A percentile compares a stretch with the other conserved stretches of the same genome.
These are phyloP conservation scores for Cyclotella sp. DNA, from an alignment of 108 stramenopile species.

Conservation along the genomic window DNA sequence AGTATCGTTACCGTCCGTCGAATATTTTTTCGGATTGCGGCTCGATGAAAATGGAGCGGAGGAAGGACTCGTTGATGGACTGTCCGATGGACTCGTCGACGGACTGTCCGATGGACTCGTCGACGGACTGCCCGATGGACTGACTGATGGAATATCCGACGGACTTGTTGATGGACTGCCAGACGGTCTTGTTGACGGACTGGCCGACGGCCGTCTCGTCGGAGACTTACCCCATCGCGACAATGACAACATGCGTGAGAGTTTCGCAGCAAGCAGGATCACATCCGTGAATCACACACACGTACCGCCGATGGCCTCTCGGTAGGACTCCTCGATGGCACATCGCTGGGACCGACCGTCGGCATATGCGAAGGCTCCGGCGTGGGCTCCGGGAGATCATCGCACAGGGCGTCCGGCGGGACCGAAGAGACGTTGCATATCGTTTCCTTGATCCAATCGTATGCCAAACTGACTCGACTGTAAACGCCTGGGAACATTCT, in stretches of 20 bases:
- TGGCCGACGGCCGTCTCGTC: neutral
- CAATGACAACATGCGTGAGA: too few relatives aligned
- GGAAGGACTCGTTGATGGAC: neutral
- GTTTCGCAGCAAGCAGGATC: too few relatives aligned
- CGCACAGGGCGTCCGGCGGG: conserved; percentile 38
- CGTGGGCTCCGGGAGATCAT: neutral
- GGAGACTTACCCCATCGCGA: neutral
- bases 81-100: neutral
- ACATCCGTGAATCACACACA: too few relatives aligned
- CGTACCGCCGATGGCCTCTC: neutral
- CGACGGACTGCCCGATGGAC: neutral
- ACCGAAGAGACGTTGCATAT: conserved; percentile 39
- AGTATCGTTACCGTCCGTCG: neutral
- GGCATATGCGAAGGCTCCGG: neutral
- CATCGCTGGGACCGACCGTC: neutral
- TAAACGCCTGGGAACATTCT: conserved; percentile 61
- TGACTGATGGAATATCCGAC: too few relatives aligned
- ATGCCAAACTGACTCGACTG: conserved; percentile 43
- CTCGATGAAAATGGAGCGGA: neutral
- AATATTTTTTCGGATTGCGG: neutral
- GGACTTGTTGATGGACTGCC: neutral
- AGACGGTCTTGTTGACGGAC: too few relatives aligned
- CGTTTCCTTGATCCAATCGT: conserved; percentile 37
- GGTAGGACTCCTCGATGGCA: neutral
- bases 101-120: too few relatives aligned